Evolutionary conservation across 805 yeast genomes (phyloP).

Genomic region (Saccharomyces jurei): DNA sequence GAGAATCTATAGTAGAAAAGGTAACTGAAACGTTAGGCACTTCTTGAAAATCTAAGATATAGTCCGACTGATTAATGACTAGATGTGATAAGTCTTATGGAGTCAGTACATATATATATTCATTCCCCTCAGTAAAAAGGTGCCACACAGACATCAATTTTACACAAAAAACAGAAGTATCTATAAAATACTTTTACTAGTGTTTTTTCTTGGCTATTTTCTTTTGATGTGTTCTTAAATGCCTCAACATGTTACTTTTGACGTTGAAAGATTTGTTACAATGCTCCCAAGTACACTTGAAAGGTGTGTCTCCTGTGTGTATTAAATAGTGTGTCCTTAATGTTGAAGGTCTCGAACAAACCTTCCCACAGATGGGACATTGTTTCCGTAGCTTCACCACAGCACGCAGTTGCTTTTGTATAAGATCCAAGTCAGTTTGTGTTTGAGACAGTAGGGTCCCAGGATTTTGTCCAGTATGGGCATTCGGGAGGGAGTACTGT

Average conservation of each 20-base stretch:
- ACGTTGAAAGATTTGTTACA: slow-evolving; percentile 70
- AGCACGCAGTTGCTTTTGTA: neutral
- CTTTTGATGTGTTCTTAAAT: slow-evolving; percentile 54
- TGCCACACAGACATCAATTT: neutral
- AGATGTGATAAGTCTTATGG: neutral
- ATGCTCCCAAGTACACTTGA: slow-evolving; percentile 50
- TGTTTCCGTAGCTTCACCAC: slow-evolving; percentile 29
- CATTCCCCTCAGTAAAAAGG: neutral
- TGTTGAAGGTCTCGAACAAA: slow-evolving; percentile 76
- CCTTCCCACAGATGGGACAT: slow-evolving; percentile 58
- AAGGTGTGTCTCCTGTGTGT: slow-evolving; percentile 76
- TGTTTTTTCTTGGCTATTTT: slow-evolving; percentile 14
- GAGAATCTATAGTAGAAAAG: neutral
- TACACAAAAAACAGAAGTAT: neutral
- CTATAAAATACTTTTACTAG: neutral
- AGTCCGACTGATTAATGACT: neutral
- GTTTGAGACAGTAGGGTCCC: neutral
- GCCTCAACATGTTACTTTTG: slow-evolving; percentile 75
- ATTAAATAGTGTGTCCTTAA: slow-evolving; percentile 70
- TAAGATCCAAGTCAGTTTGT: neutral
- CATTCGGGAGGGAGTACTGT: neutral
- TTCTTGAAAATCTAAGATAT: neutral
- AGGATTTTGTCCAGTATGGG: neutral
- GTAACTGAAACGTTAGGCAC: neutral
- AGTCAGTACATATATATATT: neutral